Evolutionary conservation across 768 basidiomycete genomes (phyloP).

Genomic region (Rhodocollybia butyracea): DNA sequence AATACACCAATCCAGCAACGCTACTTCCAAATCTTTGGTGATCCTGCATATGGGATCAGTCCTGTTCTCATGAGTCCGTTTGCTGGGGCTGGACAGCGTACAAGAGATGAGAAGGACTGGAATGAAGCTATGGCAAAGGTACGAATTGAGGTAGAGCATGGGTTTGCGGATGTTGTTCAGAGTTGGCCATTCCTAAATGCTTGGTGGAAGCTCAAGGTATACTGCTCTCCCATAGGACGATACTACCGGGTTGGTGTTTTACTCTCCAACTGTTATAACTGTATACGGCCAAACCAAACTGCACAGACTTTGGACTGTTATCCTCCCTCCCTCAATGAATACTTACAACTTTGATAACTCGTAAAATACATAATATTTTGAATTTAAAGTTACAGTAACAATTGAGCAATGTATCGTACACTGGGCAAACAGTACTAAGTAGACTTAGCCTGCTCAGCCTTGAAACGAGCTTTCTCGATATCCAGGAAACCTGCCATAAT

Average conservation of each 20-base stretch:
- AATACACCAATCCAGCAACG: slow-evolving; percentile 2
- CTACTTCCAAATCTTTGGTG: slow-evolving; percentile 21
- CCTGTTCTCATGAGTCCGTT: slow-evolving; percentile 19
- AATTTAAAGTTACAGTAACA: no score
- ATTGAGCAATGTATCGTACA: no score
- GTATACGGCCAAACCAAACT: slow-evolving; percentile 12
- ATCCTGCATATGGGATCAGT: slow-evolving; percentile 22
- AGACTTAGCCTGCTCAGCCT: no score
- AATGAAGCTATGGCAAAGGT: slow-evolving; percentile 15
- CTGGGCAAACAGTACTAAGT: no score
- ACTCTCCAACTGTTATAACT: slow-evolving; percentile 15
- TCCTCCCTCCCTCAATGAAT: no score
- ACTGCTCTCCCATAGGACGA: slow-evolving; percentile 13
- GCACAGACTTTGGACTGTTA: no score
- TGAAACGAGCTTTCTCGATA: no score
- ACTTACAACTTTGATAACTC: no score
- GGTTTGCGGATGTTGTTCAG: slow-evolving; percentile 12
- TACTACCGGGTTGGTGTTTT: slow-evolving; percentile 19
- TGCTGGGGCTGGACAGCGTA: slow-evolving; percentile 4
- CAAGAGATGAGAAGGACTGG: slow-evolving; percentile 12
- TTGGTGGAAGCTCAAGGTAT: slow-evolving; percentile 12
- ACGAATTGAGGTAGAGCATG: slow-evolving; percentile 16
- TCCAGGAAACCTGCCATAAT: no score
- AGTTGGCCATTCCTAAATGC: slow-evolving; percentile 17
- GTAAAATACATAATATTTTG: no score